Conservation (phyloP, 176 grass and related monocot genomes). For the Carex kokanica region DNA sequence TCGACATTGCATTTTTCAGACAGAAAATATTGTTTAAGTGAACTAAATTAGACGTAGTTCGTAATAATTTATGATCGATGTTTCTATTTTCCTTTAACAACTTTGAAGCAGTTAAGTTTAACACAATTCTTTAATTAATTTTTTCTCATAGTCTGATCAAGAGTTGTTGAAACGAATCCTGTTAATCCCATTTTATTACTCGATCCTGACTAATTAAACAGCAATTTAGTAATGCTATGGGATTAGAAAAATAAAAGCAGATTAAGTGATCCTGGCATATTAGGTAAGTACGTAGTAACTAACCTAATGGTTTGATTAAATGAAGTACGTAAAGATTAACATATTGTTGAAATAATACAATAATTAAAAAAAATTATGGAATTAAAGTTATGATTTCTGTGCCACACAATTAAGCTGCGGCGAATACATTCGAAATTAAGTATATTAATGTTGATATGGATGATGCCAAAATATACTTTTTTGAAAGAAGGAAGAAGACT, state of each 20-base stretch:
- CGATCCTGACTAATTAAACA: neutral
- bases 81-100: neutral
- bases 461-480: no score
- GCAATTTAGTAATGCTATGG: neutral
- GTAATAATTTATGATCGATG: neutral
- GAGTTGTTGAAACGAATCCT: conserved; percentile 10
- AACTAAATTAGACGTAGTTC: no score
- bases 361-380: no score
- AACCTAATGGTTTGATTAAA: neutral
- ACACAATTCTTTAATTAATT: neutral
- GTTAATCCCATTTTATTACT: neutral
- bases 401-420: no score
- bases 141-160: neutral
- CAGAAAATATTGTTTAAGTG: no score
- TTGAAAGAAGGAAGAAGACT: no score
- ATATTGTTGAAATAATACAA: no score
- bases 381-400: no score
- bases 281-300: neutral
- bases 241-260: neutral
- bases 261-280: neutral
- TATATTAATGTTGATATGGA: no score
- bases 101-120: neutral
- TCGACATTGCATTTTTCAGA: neutral
- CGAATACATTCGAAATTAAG: no score
- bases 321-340: neutral